Conservation (phyloP, 2,329 filamentous ascomycete genomes). For the Lizonia empirigonia region DNA sequence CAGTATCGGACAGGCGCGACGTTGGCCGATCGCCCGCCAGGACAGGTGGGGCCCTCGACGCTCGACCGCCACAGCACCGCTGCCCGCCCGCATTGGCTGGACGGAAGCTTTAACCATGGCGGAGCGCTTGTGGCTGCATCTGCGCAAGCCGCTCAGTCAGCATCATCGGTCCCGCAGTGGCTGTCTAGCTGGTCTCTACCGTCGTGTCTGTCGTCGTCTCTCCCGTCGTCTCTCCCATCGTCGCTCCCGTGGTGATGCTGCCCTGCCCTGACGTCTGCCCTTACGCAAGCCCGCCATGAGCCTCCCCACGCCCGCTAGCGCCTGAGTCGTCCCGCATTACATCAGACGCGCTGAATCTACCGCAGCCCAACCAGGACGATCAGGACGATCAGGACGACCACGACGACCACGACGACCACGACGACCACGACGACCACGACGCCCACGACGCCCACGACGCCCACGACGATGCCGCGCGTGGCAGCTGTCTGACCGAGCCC, state of each 20-base stretch:
- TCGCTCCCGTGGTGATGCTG: no score
- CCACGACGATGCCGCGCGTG: conserved; percentile 5
- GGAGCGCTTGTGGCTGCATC: background rate
- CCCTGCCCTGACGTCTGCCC: no score
- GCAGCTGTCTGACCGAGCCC: background rate
- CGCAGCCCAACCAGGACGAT: conserved; percentile 6
- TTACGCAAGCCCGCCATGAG: conserved; percentile 8
- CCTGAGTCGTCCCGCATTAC: background rate
- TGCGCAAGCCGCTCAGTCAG: conserved; percentile 9
- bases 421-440: no score
- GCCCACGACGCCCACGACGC: no score
- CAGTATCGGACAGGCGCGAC: conserved; percentile 1
- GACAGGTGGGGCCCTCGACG: conserved; percentile 6
- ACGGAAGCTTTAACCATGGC: conserved; percentile 2
- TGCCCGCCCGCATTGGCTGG: background rate
- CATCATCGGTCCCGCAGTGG: conserved; percentile 14
- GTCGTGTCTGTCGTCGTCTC: no score
- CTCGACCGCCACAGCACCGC: background rate
- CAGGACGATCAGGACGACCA: no score
- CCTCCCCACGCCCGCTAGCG: background rate
- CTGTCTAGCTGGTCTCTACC: background rate
- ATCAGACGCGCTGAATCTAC: conserved; percentile 6
- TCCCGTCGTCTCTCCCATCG: no score
- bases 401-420: no score
- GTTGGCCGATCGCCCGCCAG: conserved; percentile 6